phyloP scores from a whole-genome alignment of 208 protist genomes.

The Wallacemonas rigidus region DNA sequence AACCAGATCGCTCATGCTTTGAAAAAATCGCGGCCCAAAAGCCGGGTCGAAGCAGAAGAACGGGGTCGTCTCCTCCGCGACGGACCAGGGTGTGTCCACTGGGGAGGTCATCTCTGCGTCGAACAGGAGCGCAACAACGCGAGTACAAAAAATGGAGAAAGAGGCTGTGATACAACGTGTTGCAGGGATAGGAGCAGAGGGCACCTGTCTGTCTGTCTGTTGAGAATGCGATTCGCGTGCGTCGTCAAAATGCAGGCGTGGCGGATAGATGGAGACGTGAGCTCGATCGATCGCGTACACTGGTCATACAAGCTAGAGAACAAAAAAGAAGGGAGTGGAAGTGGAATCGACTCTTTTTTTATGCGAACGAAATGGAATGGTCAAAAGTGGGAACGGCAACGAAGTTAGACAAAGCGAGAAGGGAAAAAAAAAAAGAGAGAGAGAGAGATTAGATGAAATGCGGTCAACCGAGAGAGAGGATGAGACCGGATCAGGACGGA shows the following conservation, averaged over 20 bases:
- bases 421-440: conserved; percentile 10
- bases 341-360: conserved; percentile 2
- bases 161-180: no score
- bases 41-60: conserved; percentile 17
- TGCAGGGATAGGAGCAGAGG: no score
- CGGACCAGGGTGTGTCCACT: conserved; percentile 7
- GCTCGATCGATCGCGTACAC: not conserved
- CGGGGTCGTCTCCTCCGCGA: not conserved
- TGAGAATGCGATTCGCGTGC: conserved; percentile 15
- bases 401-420: conserved; percentile 10
- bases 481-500: no score
- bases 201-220: not conserved
- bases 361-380: not conserved
- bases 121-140: not conserved
- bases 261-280: not conserved
- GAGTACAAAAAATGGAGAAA: conserved; percentile 14
- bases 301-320: conserved; percentile 13
- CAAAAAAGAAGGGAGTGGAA: conserved; percentile 8
- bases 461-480: no score
- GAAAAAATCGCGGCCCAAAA: conserved; percentile 12
- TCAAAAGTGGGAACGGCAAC: not conserved
- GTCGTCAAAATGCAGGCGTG: not conserved
- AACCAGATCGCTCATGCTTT: conserved; percentile 16
- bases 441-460: not conserved
- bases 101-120: not conserved